Base-by-base conservation (phyloP, 2,329 filamentous ascomycete species). In the Teratosphaeria destructans region DNA sequence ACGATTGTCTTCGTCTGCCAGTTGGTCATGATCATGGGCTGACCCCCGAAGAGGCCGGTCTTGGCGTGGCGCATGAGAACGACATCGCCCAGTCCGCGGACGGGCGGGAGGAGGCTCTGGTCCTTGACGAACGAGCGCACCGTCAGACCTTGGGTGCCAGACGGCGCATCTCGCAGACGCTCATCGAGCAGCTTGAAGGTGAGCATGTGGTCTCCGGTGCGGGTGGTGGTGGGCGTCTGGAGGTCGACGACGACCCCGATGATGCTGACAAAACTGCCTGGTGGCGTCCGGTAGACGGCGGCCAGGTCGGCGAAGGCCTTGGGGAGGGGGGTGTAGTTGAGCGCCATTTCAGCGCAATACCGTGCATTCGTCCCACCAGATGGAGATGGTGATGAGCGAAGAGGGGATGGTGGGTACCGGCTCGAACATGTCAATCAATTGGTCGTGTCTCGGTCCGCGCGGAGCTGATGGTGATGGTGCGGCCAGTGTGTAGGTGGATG, bases 161-260 rank as follows among this genome's bases (percentile, higher is more conserved):
- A 52, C 3, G 61, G 32, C 12, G 62, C 56, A 54, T 64, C 59
- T 19, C 58, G 62, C 1, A 68, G 60, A n/a, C 32, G 43, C 10
- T 57, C 59, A 64, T 79, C 77, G 57, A 74, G 69, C 11, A 79
- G 63, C 26, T 64, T 71, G 64, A 78, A 73, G 14, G 73, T 71
- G 55, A 69, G 57, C 62, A 67, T 65, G 47, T 60, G 63, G 16
- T 72, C 62, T 27, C 71, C 67, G 26, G 81, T 79, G 58, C 62
- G 75, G 1, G 84, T 84, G 11, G 70, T 59, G 0, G 76, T 77
- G 0, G 84, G 81, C 0, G 78, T 72, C 59, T 83, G 79, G 55
- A 79, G 80, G 65, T 93, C 88, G 57, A 83, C 82, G 3, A 93
- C 82, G 4, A 93, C 73, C 1, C 90, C 91, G 56, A 90, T 80